These are phyloP conservation scores for Teunomyces kruisii DNA, from an alignment of 805 yeast genomes.

Conservation along the genomic window DNA sequence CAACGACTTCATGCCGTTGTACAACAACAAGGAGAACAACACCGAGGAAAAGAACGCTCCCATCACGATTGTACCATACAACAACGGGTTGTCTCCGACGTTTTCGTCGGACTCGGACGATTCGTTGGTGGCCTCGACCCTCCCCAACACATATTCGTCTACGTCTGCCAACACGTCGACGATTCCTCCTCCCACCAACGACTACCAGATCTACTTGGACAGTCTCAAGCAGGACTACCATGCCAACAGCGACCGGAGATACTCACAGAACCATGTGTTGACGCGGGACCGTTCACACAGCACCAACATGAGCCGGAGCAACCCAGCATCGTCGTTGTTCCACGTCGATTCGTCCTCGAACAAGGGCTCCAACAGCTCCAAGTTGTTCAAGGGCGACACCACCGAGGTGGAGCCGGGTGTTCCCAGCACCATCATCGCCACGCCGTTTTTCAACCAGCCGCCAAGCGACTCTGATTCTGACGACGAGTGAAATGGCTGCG, in stretches of 20 bases:
- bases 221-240: conserved; percentile 3
- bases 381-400: not conserved
- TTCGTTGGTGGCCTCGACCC: not conserved
- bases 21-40: conserved; percentile 1
- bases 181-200: conserved; percentile 6
- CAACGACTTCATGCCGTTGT: conserved; percentile 4
- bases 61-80: not conserved
- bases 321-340: not conserved
- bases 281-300: not conserved
- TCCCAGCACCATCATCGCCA: conserved; percentile 28
- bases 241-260: not conserved
- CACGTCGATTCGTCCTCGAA: not conserved
- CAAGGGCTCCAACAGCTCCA: not conserved
- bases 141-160: not conserved
- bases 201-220: conserved; percentile 20
- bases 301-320: conserved; percentile 1
- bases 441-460: conserved; percentile 39
- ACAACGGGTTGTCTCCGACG: not conserved
- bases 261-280: not conserved
- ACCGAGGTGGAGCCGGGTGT: not conserved
- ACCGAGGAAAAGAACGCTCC: conserved; percentile 2
- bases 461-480: conserved; percentile 33
- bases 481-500: conserved; percentile 1
- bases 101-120: conserved; percentile 2
- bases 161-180: not conserved